Evolutionary conservation across 371 early-diverging fungal species (phyloP), one percentile per base, ranked within the genome.

Genomic region (Apophysomyces sp.): DNA sequence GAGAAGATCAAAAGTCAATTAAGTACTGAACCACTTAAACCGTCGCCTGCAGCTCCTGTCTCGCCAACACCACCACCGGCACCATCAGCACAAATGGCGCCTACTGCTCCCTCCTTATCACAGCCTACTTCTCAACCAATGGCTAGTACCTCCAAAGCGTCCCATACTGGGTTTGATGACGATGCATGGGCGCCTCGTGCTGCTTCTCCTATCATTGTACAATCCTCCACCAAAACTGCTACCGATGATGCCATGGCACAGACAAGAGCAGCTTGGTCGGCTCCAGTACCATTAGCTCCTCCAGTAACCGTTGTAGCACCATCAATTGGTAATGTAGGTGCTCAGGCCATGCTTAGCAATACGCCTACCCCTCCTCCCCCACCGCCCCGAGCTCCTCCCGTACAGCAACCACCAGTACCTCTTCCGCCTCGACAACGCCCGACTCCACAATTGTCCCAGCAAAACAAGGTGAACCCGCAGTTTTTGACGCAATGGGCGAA

Each of bases 171-270:
- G 1, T 83, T 85, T 64, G 81, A 82, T 9, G 86, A 85, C 64
- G 86, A 86, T 68, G 81, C 68, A 55, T 83, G 67, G 85, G 49
- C 76, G 11, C 79, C 83, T 15, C 74, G 83, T 13, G 68, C 72
- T n/a, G n/a, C 63, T 8, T 55, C 67, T 54, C 49, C 49, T 44
- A 9, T 44, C 21, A 8, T 21, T 9, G 24, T 9, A 21, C 49
- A 16, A 2, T 63, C 69, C 27, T 52, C 62, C 0, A 56, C n/a
- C 5, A 44, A 26, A 16, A 28, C 57, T 29, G 41, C 64, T 39
- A 53, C 57, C 30, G 52, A 40, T 28, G 49, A 55, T 30, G 51
- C 65, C 8, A 53, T 65, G 55, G 53, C 58, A n/a, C 65, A 59
- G 21, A 65, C 60, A 6, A 65, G 60, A 39, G 60, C 65, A 55